Percentiles rank a stretch among this genome's conserved stretches.
These are phyloP conservation scores for Saccharomycopsis lassenensis DNA, from an alignment of 805 yeast species.

Conservation along the genomic window DNA sequence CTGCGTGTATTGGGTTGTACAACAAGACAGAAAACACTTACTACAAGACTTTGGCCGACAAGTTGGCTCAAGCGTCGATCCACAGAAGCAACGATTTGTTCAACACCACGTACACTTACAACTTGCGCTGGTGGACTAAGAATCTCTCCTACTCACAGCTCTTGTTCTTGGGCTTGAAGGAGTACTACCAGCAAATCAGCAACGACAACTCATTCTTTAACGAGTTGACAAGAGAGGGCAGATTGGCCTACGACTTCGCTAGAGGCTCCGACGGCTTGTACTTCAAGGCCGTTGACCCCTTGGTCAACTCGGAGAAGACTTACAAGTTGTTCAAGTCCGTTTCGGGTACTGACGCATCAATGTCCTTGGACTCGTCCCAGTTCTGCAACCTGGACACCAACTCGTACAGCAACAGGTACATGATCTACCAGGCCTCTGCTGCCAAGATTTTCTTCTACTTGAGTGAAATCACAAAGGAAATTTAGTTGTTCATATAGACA, in stretches of 20 bases:
- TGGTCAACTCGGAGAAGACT: slow-evolving; percentile 38
- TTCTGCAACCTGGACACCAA: slow-evolving; percentile 28
- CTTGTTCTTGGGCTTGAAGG: slow-evolving; percentile 57
- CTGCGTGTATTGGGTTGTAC: slow-evolving; percentile 41
- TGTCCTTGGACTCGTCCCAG: slow-evolving; percentile 24
- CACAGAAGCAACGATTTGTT: slow-evolving; percentile 45
- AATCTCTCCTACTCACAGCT: slow-evolving; percentile 52
- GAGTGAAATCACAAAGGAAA: too few species aligned
- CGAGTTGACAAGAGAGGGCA: slow-evolving; percentile 38
- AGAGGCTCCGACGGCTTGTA: slow-evolving; percentile 40
- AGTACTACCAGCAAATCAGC: slow-evolving; percentile 33
- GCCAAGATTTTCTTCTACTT: slow-evolving; percentile 61
- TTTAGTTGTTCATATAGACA: too few species aligned
- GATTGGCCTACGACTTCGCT: slow-evolving; percentile 39
- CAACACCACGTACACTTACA: slow-evolving; percentile 46
- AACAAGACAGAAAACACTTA: slow-evolving; percentile 37
- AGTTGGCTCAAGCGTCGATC: slow-evolving; percentile 44
- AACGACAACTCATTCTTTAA: slow-evolving; percentile 31
- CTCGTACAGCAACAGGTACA: slow-evolving; percentile 34
- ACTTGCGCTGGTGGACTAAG: slow-evolving; percentile 53
- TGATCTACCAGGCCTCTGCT: slow-evolving; percentile 57
- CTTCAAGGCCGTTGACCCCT: slow-evolving; percentile 48
- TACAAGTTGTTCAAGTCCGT: slow-evolving; percentile 39
- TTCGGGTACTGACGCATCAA: slow-evolving; percentile 38
- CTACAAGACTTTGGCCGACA: slow-evolving; percentile 31